Percentiles rank a stretch among this genome's conserved stretches.
These are phyloP conservation scores for Scheffersomyces spartinae DNA, from an alignment of 805 yeast species.

Conservation along the genomic window DNA sequence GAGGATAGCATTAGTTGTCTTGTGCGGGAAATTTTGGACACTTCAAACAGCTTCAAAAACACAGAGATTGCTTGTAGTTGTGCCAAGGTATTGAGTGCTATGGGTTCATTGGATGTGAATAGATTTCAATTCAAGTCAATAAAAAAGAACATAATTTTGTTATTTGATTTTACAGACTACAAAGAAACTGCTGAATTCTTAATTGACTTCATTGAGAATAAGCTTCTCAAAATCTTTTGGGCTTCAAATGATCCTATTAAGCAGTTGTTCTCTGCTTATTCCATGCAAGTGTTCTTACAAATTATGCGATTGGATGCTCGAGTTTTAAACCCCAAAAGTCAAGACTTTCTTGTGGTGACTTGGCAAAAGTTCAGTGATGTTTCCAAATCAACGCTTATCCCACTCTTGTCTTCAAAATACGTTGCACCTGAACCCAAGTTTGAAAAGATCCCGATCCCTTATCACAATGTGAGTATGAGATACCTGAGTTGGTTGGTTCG, in stretches of 20 bases:
- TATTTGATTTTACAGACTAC: constrained; percentile 51
- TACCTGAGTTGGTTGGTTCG: constrained; percentile 64
- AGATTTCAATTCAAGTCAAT: constrained; percentile 35
- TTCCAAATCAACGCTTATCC: constrained; percentile 63
- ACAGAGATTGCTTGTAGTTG: constrained; percentile 44
- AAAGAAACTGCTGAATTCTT: constrained; percentile 58
- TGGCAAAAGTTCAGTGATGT: constrained; percentile 59
- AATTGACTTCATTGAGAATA: constrained; percentile 49
- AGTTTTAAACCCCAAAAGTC: constrained; percentile 9
- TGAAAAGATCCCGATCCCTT: constrained; percentile 47
- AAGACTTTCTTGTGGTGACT: constrained; percentile 14
- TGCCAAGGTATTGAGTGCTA: constrained; percentile 57
- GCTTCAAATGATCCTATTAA: constrained; percentile 80
- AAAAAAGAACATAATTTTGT: constrained; percentile 34
- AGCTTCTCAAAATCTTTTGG: constrained; percentile 77
- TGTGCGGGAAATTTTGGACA: constrained; percentile 45
- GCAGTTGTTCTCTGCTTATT: constrained; percentile 75
- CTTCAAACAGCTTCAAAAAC: constrained; percentile 43
- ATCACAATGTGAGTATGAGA: constrained; percentile 41
- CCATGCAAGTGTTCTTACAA: constrained; percentile 78
- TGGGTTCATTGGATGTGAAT: constrained; percentile 69
- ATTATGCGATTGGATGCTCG: constrained; percentile 37
- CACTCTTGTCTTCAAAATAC: constrained; percentile 65
- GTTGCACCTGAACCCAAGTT: constrained; percentile 43
- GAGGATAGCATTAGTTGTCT: constrained; percentile 23